Evolutionary conservation across 2,329 filamentous ascomycete species (phyloP).

Genomic region (Cercospora zeae-maydis): DNA sequence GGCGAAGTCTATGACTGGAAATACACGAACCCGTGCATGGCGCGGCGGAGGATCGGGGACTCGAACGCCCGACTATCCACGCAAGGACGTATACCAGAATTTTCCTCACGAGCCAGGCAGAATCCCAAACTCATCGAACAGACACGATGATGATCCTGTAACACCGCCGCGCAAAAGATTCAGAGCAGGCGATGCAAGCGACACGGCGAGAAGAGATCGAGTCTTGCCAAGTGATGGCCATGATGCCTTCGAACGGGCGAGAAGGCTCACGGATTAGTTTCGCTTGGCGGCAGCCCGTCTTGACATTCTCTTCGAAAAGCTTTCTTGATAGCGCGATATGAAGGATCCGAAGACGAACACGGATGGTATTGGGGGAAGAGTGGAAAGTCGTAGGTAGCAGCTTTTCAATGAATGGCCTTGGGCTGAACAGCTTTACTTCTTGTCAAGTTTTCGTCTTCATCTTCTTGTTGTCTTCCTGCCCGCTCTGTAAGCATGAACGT

Average conservation of each 20-base stretch:
- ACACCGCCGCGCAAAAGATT: neutral
- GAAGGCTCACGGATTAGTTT: neutral
- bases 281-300: neutral
- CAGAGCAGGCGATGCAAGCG: neutral
- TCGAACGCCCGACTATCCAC: neutral
- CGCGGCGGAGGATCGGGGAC: neutral
- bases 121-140: neutral
- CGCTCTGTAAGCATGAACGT: no score
- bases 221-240: slow-evolving; percentile 15
- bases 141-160: neutral
- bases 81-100: neutral
- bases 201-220: neutral
- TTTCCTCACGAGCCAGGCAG: no score
- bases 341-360: neutral
- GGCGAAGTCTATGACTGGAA: neutral
- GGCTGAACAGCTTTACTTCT: no score
- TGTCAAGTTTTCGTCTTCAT: no score
- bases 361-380: neutral
- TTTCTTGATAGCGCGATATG: neutral
- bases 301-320: neutral
- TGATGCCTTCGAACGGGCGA: slow-evolving; percentile 1
- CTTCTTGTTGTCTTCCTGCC: no score
- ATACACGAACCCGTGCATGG: neutral
- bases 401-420: no score
- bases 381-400: no score